Percentiles rank a stretch among this genome's conserved stretches.
Evolutionary conservation across 2,329 filamentous ascomycete genomes (phyloP).

Genomic region (Trichoderma atrobrunneum): DNA sequence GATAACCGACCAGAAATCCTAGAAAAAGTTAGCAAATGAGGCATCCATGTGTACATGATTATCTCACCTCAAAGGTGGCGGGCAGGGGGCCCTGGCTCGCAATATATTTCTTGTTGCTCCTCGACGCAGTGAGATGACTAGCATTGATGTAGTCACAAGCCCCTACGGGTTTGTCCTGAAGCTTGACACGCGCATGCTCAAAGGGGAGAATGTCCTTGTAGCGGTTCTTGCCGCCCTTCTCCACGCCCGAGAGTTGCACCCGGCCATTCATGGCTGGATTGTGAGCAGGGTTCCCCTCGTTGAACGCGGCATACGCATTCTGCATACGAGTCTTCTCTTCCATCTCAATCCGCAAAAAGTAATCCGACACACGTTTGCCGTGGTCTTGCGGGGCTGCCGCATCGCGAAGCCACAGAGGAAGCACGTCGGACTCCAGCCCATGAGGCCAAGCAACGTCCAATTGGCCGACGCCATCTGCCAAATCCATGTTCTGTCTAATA

Average conservation of each 20-base stretch:
- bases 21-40: neutral
- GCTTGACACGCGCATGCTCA: constrained; percentile 83
- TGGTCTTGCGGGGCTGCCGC: constrained; percentile 66
- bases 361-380: constrained; percentile 76
- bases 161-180: constrained; percentile 64
- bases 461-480: constrained; percentile 89
- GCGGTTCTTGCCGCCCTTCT: constrained; percentile 91
- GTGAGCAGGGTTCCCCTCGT: constrained; percentile 34
- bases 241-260: constrained; percentile 83
- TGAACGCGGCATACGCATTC: constrained; percentile 60
- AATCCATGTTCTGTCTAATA: constrained; percentile 93
- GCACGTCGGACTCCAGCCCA: constrained; percentile 45
- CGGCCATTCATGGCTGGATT: constrained; percentile 28
- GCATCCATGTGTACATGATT: neutral
- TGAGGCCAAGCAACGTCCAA: constrained; percentile 54
- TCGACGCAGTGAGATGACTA: constrained; percentile 74
- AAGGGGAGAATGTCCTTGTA: constrained; percentile 99
- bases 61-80: constrained; percentile 78
- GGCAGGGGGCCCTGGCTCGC: constrained; percentile 92
- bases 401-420: constrained; percentile 75
- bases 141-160: constrained; percentile 95
- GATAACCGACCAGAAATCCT: constrained; percentile 97
- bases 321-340: constrained; percentile 91
- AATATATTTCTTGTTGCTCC: constrained; percentile 90
- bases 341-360: constrained; percentile 80